These are phyloP conservation scores for Cladophialophora exuberans DNA, from an alignment of 2,329 filamentous ascomycete species.

Conservation along the genomic window DNA sequence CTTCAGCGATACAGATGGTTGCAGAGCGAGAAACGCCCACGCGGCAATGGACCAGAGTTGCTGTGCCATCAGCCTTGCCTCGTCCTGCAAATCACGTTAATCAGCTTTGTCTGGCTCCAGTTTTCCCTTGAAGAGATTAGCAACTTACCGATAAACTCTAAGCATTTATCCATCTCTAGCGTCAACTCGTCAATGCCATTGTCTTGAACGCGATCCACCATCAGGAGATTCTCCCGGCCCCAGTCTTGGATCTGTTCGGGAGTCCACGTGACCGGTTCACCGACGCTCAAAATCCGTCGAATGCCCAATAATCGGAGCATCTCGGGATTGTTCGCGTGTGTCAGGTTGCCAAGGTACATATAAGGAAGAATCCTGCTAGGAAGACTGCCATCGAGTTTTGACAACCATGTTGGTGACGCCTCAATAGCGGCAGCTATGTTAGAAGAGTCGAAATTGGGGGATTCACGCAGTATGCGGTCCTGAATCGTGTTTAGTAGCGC, in stretches of 20 bases:
- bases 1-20: conserved; percentile 98
- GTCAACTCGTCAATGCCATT: conserved; percentile 94
- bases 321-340: conserved; percentile 91
- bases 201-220: conserved; percentile 86
- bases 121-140: neutral
- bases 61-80: conserved; percentile 74
- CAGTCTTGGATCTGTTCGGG: conserved; percentile 71
- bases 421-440: conserved; percentile 25
- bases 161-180: conserved; percentile 79
- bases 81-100: conserved; percentile 60
- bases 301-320: conserved; percentile 81
- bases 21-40: conserved; percentile 95
- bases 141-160: conserved; percentile 86
- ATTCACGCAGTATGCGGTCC: conserved; percentile 72
- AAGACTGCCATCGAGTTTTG: conserved; percentile 82
- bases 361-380: conserved; percentile 88
- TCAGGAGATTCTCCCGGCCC: conserved; percentile 77
- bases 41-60: conserved; percentile 92
- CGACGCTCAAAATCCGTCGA: conserved; percentile 84
- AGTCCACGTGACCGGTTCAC: conserved; percentile 82
- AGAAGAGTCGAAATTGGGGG: conserved; percentile 53
- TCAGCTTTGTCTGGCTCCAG: neutral
- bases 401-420: conserved; percentile 76
- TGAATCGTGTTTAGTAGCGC: conserved; percentile 77
- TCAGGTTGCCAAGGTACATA: conserved; percentile 93